Conservation (phyloP, 148 eudicot species). For the Vaccinium vitisidaea region DNA sequence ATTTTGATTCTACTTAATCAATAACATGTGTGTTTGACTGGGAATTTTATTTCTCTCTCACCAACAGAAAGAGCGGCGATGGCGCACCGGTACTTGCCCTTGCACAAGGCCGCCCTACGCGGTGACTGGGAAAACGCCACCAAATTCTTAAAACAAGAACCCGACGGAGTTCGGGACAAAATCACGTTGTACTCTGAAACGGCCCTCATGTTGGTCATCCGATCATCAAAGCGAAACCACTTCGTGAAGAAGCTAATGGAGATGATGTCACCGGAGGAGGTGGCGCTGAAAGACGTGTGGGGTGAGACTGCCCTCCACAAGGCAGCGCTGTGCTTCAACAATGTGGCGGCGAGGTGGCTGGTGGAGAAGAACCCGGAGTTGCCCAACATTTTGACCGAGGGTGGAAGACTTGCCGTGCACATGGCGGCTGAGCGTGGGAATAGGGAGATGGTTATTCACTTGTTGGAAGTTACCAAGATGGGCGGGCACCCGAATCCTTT, state of each 20-base stretch:
- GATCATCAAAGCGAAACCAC: neutral
- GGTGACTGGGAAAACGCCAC: conserved; percentile 2
- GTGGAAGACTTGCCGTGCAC: neutral
- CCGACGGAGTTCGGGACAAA: neutral
- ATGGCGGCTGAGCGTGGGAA: neutral
- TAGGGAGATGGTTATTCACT: neutral
- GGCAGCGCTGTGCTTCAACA: neutral
- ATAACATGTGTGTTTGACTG: too few relatives aligned
- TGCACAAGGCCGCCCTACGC: neutral
- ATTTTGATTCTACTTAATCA: too few relatives aligned
- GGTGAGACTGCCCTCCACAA: neutral
- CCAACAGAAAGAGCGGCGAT: too few relatives aligned
- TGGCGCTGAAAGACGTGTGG: neutral
- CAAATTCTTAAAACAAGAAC: neutral
- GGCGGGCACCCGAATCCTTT: neutral
- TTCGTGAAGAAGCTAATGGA: conserved; percentile 8
- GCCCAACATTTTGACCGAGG: neutral
- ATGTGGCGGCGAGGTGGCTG: conserved; percentile 5
- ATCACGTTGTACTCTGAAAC: neutral
- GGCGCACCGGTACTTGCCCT: neutral
- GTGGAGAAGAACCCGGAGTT: neutral
- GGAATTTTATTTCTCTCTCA: neutral
- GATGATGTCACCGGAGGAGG: neutral
- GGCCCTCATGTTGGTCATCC: neutral
- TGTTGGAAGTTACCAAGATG: neutral